Conservation (phyloP, 1,284 basidiomycete species). For the Meripilus lineatus region DNA sequence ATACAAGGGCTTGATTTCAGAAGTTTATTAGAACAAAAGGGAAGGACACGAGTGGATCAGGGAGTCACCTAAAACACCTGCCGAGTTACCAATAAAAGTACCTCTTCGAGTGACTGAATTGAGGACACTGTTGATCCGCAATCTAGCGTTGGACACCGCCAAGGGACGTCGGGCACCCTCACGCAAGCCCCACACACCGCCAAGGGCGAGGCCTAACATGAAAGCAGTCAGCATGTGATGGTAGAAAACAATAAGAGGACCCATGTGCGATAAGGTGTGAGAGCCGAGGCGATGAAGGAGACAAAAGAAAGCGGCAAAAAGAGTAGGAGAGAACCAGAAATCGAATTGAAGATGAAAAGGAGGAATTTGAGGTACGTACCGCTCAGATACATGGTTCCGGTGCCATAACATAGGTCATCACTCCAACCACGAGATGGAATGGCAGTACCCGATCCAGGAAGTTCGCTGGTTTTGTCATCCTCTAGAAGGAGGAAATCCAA, state of each 20-base stretch:
- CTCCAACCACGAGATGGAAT: constrained; percentile 96
- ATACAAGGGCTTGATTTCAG: constrained; percentile 71
- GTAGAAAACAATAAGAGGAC: constrained; percentile 64
- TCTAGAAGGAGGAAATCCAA: constrained; percentile 91
- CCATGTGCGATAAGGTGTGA: constrained; percentile 67
- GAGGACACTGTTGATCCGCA: constrained; percentile 95
- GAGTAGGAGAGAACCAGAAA: constrained; percentile 11
- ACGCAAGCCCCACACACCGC: constrained; percentile 93
- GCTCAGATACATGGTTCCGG: constrained; percentile 96
- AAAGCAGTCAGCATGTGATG: constrained; percentile 68
- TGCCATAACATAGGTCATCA: constrained; percentile 99
- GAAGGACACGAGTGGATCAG: constrained; percentile 31
- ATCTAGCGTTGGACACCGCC: constrained; percentile 76
- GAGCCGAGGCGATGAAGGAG: constrained; percentile 33
- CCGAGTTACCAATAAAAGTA: constrained; percentile 97
- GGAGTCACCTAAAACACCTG: constrained; percentile 87
- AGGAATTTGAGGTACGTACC: constrained; percentile 59
- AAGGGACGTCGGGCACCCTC: constrained; percentile 88
- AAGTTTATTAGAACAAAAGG: constrained; percentile 4
- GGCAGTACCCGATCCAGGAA: constrained; percentile 82
- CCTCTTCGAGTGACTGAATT: constrained; percentile 97
- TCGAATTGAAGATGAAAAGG: constrained; percentile 17
- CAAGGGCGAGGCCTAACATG: constrained; percentile 82
- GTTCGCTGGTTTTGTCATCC: constrained; percentile 86
- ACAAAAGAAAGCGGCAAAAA: constrained; percentile 17